These are phyloP conservation scores for Nyctanthes arbortristis DNA, from an alignment of 257 asterid genomes.

Conservation along the genomic window DNA sequence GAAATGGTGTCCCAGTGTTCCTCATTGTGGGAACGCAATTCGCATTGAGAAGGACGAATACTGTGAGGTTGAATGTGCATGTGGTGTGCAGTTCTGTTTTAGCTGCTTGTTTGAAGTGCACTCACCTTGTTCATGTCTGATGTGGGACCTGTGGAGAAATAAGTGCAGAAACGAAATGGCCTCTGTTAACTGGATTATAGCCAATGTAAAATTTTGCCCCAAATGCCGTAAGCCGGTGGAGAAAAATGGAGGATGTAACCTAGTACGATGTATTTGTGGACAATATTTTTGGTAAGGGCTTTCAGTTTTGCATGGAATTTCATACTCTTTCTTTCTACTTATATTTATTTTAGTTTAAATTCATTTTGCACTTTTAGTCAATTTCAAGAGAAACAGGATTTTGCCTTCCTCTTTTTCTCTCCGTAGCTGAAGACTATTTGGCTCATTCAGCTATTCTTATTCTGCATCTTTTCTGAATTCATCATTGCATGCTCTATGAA, in stretches of 20 bases:
- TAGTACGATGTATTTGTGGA: conserved; percentile 47
- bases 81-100: conserved; percentile 59
- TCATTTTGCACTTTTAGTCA: background rate
- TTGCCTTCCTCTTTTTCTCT: too few relatives aligned
- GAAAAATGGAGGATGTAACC: conserved; percentile 65
- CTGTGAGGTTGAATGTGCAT: conserved; percentile 58
- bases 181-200: conserved; percentile 39
- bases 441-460: background rate
- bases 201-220: conserved; percentile 48
- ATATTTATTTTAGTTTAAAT: too few relatives aligned
- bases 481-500: background rate
- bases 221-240: conserved; percentile 56
- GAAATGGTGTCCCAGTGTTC: conserved; percentile 69
- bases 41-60: conserved; percentile 41
- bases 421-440: too few relatives aligned
- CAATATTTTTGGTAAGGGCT: conserved; percentile 59
- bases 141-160: conserved; percentile 57
- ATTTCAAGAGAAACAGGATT: too few relatives aligned
- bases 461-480: conserved; percentile 5
- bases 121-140: conserved; percentile 66
- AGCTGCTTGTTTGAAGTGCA: conserved; percentile 52
- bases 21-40: conserved; percentile 63
- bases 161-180: conserved; percentile 42
- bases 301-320: background rate
- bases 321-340: too few relatives aligned